Base-by-base conservation (phyloP, 257 asterid species). In the Nicotiana undulata region DNA sequence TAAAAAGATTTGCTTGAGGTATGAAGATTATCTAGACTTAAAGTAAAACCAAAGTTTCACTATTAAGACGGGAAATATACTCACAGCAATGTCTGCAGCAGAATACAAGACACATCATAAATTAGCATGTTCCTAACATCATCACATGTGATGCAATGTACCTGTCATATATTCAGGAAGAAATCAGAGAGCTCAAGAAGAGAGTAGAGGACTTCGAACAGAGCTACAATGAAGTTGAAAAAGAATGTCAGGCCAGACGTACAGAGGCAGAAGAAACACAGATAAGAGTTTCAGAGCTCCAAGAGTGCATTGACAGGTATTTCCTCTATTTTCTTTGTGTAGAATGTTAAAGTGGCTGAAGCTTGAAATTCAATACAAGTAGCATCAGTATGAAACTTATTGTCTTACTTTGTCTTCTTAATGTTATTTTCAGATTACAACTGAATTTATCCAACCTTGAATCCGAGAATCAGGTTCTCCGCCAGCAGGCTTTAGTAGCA, bases 381-480 rank as follows among this genome's bases (percentile, higher is more conserved):
- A 32, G 77, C 82, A 81, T 75, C 66, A 16, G 49, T 72, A 81
- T 5, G 82, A 61, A 60, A 60, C 17, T 58, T 37, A 46, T 58
- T 60, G 32, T 77, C 80, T 79, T 79, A 85, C 76, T 70, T 28
- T 79, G 77, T 81, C 83, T 37, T 59, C 82, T 83, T 78, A 58
- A 80, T 68, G 79, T 80, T 83, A 61, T 65, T 65, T 85, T 74
- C 95, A 94, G 97, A 88, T 81, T 94, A 83, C 94, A 91, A 86
- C 82, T 80, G 84, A 94, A 91, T 83, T 74, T 92, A 76, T 91
- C 97, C 75, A 94, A 91, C 86, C 97, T 92, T 65, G 98, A 94
- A 79, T 88, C 97, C 2, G 98, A 94, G 91, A 94, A 94, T 87
- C 97, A 90, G 89, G 94, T 94, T 86, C 91, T 94, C 59, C 93